Conservation (phyloP, 495 filamentous ascomycete genomes). For the Collariella sp. region DNA sequence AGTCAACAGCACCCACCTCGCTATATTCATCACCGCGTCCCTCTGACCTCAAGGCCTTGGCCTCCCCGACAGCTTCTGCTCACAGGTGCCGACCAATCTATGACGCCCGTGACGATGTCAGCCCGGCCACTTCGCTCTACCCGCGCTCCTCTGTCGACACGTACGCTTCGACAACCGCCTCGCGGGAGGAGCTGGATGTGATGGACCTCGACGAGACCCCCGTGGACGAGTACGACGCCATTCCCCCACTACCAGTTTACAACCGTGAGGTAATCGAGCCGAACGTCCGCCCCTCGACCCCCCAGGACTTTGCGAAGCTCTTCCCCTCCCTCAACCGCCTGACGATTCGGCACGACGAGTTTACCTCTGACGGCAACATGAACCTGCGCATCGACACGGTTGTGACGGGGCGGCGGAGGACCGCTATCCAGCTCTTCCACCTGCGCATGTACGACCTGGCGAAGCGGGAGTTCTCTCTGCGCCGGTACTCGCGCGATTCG, state of each 20-base stretch:
- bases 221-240: constrained; percentile 32
- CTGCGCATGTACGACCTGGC: constrained; percentile 90
- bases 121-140: constrained; percentile 40
- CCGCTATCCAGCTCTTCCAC: constrained; percentile 81
- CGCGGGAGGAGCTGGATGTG: constrained; percentile 55
- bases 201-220: constrained; percentile 42
- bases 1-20: constrained; percentile 60
- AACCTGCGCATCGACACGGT: constrained; percentile 85
- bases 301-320: constrained; percentile 73
- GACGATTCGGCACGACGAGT: constrained; percentile 82
- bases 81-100: constrained; percentile 23
- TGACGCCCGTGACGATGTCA: constrained; percentile 38
- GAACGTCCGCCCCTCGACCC: constrained; percentile 63
- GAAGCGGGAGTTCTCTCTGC: constrained; percentile 78
- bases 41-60: constrained; percentile 34
- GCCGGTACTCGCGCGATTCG: constrained; percentile 86
- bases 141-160: constrained; percentile 66
- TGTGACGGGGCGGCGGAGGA: constrained; percentile 49
- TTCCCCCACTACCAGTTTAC: constrained; percentile 51
- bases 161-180: constrained; percentile 65
- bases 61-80: constrained; percentile 28
- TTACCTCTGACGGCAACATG: constrained; percentile 93
- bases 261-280: constrained; percentile 50
- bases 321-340: constrained; percentile 80
- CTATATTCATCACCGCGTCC: constrained; percentile 49